Percentiles rank a stretch among this genome's conserved stretches.
phyloP scores from a whole-genome alignment of 2,329 filamentous ascomycete genomes.

The Verticillium zaregamsianum region DNA sequence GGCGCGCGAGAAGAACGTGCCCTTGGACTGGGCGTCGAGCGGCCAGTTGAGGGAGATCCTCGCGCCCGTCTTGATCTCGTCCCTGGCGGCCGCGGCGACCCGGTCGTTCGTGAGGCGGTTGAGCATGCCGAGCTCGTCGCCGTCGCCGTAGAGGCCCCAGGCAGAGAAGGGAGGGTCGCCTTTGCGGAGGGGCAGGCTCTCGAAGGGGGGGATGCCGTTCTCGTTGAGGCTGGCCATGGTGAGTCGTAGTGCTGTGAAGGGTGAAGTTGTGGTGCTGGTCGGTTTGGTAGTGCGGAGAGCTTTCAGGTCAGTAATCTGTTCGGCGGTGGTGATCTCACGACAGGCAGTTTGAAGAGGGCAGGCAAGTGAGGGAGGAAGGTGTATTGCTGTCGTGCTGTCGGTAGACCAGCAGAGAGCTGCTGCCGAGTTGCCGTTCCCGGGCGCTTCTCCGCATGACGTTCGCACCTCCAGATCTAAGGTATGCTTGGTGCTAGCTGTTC shows the following conservation, averaged over 20 bases:
- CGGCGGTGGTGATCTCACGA: background rate
- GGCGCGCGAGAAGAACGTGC: constrained; percentile 27
- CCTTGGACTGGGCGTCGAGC: constrained; percentile 22
- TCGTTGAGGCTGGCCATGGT: constrained; percentile 21
- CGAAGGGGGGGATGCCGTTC: constrained; percentile 42
- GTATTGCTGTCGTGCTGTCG: background rate
- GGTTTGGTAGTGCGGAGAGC: background rate
- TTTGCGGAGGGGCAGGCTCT: constrained; percentile 41
- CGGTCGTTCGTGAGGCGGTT: constrained; percentile 55
- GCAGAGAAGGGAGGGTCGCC: constrained; percentile 38
- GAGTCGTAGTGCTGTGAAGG: background rate
- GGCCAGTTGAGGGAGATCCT: constrained; percentile 31
- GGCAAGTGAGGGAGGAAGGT: background rate
- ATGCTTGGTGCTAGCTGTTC: background rate
- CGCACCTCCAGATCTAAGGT: background rate
- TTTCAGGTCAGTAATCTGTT: background rate
- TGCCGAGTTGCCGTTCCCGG: background rate
- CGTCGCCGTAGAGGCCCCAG: constrained; percentile 48
- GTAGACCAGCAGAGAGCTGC: background rate
- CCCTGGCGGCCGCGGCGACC: constrained; percentile 44
- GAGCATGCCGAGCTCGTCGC: constrained; percentile 56
- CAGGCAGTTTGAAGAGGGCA: background rate
- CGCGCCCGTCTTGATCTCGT: constrained; percentile 50
- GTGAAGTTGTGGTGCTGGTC: too few species aligned
- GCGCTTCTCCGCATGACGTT: background rate